A percentile compares a stretch with the other conserved stretches of the same genome.
Evolutionary conservation across 306 rosid species (phyloP).

Genomic region (Acacia melanoxylon): DNA sequence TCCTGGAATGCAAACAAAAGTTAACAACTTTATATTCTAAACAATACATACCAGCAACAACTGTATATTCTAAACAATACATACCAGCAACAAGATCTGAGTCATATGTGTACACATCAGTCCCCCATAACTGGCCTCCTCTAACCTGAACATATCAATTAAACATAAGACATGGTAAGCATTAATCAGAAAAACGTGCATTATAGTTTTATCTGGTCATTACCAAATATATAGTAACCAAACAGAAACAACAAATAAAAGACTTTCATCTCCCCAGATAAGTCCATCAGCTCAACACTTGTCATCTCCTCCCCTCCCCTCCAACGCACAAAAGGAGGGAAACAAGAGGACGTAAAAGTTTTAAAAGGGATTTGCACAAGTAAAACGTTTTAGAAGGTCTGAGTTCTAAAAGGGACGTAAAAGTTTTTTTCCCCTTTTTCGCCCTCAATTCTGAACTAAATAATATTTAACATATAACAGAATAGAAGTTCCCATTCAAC

Average conservation of each 20-base stretch:
- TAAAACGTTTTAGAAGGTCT: neutral
- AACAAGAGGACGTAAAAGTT: neutral
- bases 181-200: neutral
- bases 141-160: constrained; percentile 67
- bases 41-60: constrained; percentile 80
- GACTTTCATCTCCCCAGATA: constrained; percentile 24
- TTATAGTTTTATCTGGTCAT: neutral
- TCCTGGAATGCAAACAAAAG: constrained; percentile 24
- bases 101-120: constrained; percentile 93
- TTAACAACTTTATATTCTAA: neutral
- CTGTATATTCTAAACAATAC: constrained; percentile 19
- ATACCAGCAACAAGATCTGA: constrained; percentile 98
- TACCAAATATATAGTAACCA: constrained; percentile 2
- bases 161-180: constrained; percentile 14
- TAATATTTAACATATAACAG: neutral
- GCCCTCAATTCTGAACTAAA: neutral
- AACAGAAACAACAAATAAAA: constrained; percentile 12
- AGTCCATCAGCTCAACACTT: neutral
- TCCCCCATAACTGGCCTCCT: constrained; percentile 98
- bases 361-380: neutral
- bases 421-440: neutral
- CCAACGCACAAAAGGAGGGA: neutral
- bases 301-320: neutral
- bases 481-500: neutral
- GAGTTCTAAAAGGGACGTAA: neutral